phyloP scores from a whole-genome alignment of 2,329 filamentous ascomycete genomes.

The Colletotrichum abscissum region DNA sequence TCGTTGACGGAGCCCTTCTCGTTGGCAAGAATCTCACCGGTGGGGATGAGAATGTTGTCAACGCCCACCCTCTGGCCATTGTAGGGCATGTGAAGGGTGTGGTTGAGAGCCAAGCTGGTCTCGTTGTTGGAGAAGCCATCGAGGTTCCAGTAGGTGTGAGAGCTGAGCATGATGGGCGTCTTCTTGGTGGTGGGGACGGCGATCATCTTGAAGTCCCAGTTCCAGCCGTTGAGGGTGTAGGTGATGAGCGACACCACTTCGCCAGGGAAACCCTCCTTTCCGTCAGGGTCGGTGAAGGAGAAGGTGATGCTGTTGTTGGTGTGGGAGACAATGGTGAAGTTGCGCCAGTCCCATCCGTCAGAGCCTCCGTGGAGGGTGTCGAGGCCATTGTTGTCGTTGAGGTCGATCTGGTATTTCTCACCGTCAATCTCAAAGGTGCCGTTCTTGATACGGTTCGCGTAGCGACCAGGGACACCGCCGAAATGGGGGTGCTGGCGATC shows the following conservation, averaged over 20 bases:
- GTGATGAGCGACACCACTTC: slow-evolving; percentile 80
- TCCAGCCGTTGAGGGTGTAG: slow-evolving; percentile 74
- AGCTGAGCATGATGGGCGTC: slow-evolving; percentile 85
- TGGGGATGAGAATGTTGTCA: slow-evolving; percentile 80
- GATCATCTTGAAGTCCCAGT: slow-evolving; percentile 80
- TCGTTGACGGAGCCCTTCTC: slow-evolving; percentile 76
- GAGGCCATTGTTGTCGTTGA: slow-evolving; percentile 73
- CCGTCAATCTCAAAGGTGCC: slow-evolving; percentile 77
- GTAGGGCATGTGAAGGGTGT: slow-evolving; percentile 79
- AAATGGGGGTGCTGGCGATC: slow-evolving; percentile 77
- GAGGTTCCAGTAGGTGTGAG: slow-evolving; percentile 84
- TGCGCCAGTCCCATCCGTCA: slow-evolving; percentile 81
- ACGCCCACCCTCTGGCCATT: slow-evolving; percentile 75
- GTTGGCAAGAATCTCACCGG: slow-evolving; percentile 80
- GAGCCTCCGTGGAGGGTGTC: slow-evolving; percentile 78
- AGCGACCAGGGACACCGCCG: slow-evolving; percentile 79
- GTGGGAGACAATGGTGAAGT: slow-evolving; percentile 81
- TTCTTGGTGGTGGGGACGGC: slow-evolving; percentile 78
- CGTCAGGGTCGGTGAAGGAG: slow-evolving; percentile 77
- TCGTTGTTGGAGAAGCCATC: slow-evolving; percentile 82
- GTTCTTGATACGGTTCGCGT: slow-evolving; percentile 86
- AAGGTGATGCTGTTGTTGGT: slow-evolving; percentile 78
- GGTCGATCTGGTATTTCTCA: slow-evolving; percentile 64
- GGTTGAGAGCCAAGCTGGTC: slow-evolving; percentile 73
- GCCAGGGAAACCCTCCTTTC: slow-evolving; percentile 82